phyloP scores from a whole-genome alignment of 2,329 filamentous ascomycete genomes.

The Aspergillus fumigatiaffinis region DNA sequence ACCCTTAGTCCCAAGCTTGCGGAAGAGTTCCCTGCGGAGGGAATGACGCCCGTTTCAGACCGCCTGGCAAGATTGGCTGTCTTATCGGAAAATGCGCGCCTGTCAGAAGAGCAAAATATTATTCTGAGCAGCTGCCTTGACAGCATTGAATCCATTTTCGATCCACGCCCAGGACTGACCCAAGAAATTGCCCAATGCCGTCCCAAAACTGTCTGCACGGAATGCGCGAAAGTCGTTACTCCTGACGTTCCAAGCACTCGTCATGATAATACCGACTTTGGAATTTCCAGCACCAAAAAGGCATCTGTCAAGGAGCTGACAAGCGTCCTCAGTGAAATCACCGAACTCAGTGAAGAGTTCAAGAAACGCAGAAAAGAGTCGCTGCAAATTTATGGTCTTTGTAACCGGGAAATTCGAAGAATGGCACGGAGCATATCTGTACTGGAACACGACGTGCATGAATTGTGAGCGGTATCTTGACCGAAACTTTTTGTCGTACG shows the following conservation, averaged over 20 bases:
- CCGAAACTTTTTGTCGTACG: neutral
- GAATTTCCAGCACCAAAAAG: neutral
- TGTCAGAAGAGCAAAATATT: slow-evolving; percentile 25
- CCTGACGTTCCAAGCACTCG: neutral
- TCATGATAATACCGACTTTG: neutral
- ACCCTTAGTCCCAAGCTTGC: neutral
- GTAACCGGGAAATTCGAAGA: slow-evolving; percentile 56
- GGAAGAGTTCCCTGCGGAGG: neutral
- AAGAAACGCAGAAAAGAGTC: slow-evolving; percentile 26
- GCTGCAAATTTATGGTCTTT: slow-evolving; percentile 59
- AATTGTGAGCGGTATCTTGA: slow-evolving; percentile 46
- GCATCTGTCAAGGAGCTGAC: slow-evolving; percentile 16
- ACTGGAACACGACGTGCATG: slow-evolving; percentile 55
- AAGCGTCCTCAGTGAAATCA: slow-evolving; percentile 23
- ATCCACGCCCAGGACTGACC: slow-evolving; percentile 19
- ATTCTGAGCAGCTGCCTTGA: slow-evolving; percentile 36
- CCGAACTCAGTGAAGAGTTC: slow-evolving; percentile 22
- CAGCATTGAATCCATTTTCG: slow-evolving; percentile 32
- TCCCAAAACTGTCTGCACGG: slow-evolving; percentile 6
- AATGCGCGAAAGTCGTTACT: neutral
- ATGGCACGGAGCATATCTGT: slow-evolving; percentile 57
- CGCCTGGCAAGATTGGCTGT: slow-evolving; percentile 31
- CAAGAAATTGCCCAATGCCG: slow-evolving; percentile 17
- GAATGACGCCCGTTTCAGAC: slow-evolving; percentile 9
- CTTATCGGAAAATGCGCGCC: slow-evolving; percentile 21